Base-by-base conservation (phyloP, 352 stramenopile species). In the Globisporangium abappressorium region DNA sequence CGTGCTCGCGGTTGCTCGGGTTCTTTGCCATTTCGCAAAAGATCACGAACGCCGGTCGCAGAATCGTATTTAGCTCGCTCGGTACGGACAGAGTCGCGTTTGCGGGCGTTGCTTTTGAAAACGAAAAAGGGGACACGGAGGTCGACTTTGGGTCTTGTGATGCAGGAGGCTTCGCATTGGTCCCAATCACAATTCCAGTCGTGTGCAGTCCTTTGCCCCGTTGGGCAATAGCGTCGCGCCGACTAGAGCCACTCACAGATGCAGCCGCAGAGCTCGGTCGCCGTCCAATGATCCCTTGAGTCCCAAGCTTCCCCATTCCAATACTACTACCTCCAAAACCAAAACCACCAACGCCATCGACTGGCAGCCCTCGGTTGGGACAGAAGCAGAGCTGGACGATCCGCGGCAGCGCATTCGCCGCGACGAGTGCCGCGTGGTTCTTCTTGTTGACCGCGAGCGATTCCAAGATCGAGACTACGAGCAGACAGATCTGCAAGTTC, bases 11-110 rank as follows among this genome's bases (percentile, higher is more conserved):
- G 54, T 91, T 91, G 26, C 66, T 58, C 11, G 64, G 61, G 53
- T 89, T 91, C 59, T 78, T 80, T 5, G 82, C 80, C 71, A 91
- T 83, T 24, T 85, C 72, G 53, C 82, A 91, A 51, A 91, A 87
- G 24, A 91, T 73, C 0, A 70, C 71, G 38, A 91, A 84, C 56
- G 73, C 71, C 33, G 79, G 76, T 5, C 82, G 78, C 64, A 84
- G 58, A 5, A 79, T 43, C 22, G 70, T 57, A 43, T 73, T 78
- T 1, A 70, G 34, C 28, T 82, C 72, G 9, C 66, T 62, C 3
- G 66, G 70, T 26, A 76, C 33, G 18, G 34, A n/a, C 8, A 51
- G 9, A 22, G n/a, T 18, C 9, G 14, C n/a, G n/a, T 51, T 38
- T 1, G 30, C 34, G 8, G 34, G 3, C 8, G 3, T 7, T 12